Conservation (phyloP, 2,329 filamentous ascomycete species). For the Alternaria tenuissima region DNA sequence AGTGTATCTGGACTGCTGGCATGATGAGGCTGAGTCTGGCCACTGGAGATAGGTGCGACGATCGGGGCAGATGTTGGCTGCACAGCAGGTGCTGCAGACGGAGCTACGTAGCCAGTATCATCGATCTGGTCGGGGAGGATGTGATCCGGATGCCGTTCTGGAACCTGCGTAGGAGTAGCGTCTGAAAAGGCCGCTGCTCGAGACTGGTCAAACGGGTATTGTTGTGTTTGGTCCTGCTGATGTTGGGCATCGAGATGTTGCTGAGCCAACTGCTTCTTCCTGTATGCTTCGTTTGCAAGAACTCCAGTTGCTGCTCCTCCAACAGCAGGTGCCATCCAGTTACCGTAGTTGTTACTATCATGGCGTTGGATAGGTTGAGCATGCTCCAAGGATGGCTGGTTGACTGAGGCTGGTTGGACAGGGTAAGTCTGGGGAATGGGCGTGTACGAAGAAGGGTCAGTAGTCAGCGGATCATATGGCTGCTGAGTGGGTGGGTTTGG, state of each 20-base stretch:
- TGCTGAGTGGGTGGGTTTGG: constrained; percentile 28
- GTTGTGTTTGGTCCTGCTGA: constrained; percentile 30
- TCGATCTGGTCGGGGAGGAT: constrained; percentile 21
- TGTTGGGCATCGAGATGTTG: constrained; percentile 36
- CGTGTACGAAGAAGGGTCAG: not conserved
- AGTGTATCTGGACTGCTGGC: constrained; percentile 24
- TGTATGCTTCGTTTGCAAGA: constrained; percentile 47
- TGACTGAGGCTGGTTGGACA: not conserved
- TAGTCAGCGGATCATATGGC: constrained; percentile 11
- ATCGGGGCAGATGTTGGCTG: constrained; percentile 21
- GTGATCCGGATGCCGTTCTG: constrained; percentile 25
- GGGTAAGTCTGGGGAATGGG: constrained; percentile 8
- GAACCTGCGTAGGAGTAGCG: constrained; percentile 17
- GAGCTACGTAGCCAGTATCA: constrained; percentile 18
- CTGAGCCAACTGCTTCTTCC: constrained; percentile 38
- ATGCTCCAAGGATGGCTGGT: constrained; percentile 7
- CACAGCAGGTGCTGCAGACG: constrained; percentile 9
- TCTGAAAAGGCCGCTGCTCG: constrained; percentile 4
- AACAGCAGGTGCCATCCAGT: constrained; percentile 64
- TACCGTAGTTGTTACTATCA: constrained; percentile 58
- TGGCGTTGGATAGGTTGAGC: constrained; percentile 33
- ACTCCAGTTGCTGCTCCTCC: constrained; percentile 55
- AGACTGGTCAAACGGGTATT: constrained; percentile 10
- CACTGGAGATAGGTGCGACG: constrained; percentile 11
- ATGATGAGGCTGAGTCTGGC: constrained; percentile 20